Percentiles rank a stretch among this genome's conserved stretches.
Conservation (phyloP, 2,329 filamentous ascomycete species). For the Colletotrichum gloeosporioides region DNA sequence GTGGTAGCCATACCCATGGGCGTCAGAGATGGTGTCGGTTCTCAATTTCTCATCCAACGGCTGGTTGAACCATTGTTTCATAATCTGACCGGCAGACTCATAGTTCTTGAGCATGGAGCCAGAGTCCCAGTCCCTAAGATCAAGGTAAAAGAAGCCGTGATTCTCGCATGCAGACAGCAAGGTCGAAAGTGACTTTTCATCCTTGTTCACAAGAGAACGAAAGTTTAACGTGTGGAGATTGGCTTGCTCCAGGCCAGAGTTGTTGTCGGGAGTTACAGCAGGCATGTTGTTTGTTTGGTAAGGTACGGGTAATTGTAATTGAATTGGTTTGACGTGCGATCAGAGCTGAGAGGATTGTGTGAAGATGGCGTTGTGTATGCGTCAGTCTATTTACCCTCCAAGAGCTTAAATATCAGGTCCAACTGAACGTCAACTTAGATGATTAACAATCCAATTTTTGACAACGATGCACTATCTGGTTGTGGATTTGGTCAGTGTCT, state of each 20-base stretch:
- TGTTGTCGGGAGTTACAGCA: neutral
- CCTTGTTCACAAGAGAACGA: neutral
- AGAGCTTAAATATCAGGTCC: neutral
- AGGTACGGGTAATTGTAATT: neutral
- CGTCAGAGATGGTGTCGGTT: neutral
- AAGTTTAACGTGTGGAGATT: neutral
- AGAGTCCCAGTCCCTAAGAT: neutral
- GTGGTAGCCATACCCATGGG: neutral
- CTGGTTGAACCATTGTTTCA: neutral
- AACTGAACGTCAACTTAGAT: too few relatives aligned
- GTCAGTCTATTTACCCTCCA: neutral
- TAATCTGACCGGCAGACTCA: neutral
- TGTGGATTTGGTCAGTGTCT: neutral
- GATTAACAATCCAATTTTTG: neutral
- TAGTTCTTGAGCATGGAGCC: neutral
- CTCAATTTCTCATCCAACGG: neutral
- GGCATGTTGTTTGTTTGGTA: neutral
- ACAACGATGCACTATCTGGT: neutral
- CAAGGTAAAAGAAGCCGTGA: neutral
- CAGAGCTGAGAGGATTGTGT: neutral
- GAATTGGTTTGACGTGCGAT: rapidly evolving
- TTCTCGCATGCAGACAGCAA: neutral
- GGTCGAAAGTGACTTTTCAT: neutral
- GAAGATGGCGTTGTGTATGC: neutral
- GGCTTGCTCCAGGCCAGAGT: neutral